These are phyloP conservation scores for Remersonia thermophila DNA, from an alignment of 2,329 filamentous ascomycete species.

Conservation along the genomic window DNA sequence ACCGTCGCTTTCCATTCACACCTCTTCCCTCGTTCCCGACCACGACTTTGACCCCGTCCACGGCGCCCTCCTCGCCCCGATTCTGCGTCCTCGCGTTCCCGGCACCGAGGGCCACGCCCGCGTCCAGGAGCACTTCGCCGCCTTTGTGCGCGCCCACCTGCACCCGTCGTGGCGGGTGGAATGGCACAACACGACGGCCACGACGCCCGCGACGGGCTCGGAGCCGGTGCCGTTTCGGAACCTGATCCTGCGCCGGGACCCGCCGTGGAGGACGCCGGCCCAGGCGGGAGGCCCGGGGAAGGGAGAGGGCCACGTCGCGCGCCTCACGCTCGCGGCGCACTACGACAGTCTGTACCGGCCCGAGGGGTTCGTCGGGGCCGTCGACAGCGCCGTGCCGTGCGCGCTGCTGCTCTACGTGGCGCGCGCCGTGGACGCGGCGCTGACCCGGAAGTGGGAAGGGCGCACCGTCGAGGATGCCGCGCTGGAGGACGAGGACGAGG, in stretches of 20 bases:
- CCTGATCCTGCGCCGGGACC: constrained; percentile 75
- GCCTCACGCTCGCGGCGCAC: constrained; percentile 81
- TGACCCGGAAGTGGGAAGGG: constrained; percentile 63
- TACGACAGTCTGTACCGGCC: constrained; percentile 79
- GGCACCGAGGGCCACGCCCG: constrained; percentile 64
- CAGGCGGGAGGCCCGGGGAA: constrained; percentile 55
- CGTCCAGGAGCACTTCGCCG: constrained; percentile 69
- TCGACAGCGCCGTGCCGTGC: constrained; percentile 86
- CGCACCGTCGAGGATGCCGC: constrained; percentile 42
- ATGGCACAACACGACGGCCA: constrained; percentile 83
- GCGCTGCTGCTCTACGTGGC: constrained; percentile 86
- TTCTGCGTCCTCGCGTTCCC: constrained; percentile 77
- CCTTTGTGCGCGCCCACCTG: constrained; percentile 59
- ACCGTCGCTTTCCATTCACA: constrained; percentile 17
- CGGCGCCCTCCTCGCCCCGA: constrained; percentile 65
- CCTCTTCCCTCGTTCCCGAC: constrained; percentile 31
- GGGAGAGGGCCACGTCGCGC: constrained; percentile 56
- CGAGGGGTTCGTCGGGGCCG: constrained; percentile 82
- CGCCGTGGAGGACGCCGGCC: constrained; percentile 52
- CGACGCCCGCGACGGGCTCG: constrained; percentile 62
- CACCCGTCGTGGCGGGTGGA: constrained; percentile 70
- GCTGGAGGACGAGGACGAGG: constrained; percentile 57
- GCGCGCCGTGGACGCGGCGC: constrained; percentile 62
- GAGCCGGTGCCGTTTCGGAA: constrained; percentile 72
- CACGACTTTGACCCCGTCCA: constrained; percentile 65